Percentiles rank a stretch among this genome's conserved stretches.
These are phyloP conservation scores for Kwoniella dejecticola DNA, from an alignment of 768 basidiomycete species.

Conservation along the genomic window DNA sequence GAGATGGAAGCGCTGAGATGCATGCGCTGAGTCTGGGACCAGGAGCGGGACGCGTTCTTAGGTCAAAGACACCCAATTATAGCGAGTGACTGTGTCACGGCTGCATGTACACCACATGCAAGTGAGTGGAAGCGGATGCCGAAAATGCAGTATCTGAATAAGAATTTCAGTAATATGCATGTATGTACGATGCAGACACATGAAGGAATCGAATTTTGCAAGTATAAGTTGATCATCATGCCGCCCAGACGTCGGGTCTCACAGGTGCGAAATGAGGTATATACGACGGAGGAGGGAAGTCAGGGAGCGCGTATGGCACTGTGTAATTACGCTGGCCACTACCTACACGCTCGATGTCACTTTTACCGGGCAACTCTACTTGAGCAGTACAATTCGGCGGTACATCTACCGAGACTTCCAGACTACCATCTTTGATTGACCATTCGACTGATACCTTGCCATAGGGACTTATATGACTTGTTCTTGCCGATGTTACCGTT, in stretches of 20 bases:
- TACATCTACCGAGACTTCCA: slow-evolving; percentile 27
- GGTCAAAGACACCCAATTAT: too few relatives aligned
- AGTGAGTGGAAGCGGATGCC: too few relatives aligned
- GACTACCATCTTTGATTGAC: slow-evolving; percentile 25
- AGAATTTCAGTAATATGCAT: too few relatives aligned
- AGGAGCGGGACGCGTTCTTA: too few relatives aligned
- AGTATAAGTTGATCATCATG: too few relatives aligned
- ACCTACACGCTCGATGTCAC: not conserved
- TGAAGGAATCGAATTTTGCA: too few relatives aligned
- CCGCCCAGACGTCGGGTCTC: slow-evolving; percentile 15
- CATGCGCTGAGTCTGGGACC: too few relatives aligned
- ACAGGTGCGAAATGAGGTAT: slow-evolving; percentile 19
- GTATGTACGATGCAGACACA: too few relatives aligned
- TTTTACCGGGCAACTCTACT: slow-evolving; percentile 31
- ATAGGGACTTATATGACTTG: slow-evolving; percentile 23
- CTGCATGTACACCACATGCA: too few relatives aligned
- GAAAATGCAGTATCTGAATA: too few relatives aligned
- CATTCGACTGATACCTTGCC: slow-evolving; percentile 30
- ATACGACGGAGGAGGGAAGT: slow-evolving; percentile 11
- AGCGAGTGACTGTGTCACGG: too few relatives aligned
- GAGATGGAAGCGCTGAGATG: too few relatives aligned
- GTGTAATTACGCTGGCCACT: slow-evolving; percentile 3
- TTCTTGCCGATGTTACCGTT: slow-evolving; percentile 34
- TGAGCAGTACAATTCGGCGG: slow-evolving; percentile 39
- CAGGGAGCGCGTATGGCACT: slow-evolving; percentile 1